Percentiles rank a stretch among this genome's conserved stretches.
These are phyloP conservation scores for Eragrostis tef DNA, from an alignment of 202 grass and related monocot species.

Conservation along the genomic window DNA sequence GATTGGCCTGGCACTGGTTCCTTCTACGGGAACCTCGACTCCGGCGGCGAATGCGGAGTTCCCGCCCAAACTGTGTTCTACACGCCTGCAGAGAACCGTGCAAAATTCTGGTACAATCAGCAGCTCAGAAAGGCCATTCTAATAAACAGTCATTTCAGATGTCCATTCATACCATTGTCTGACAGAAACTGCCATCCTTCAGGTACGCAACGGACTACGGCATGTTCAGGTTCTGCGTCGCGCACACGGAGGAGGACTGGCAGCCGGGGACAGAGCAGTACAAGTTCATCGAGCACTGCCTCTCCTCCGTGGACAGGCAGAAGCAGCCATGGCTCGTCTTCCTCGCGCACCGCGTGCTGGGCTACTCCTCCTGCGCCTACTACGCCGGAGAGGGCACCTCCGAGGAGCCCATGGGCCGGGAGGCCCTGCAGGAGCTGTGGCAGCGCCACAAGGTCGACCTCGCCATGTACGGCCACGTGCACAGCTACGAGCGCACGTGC, in stretches of 20 bases:
- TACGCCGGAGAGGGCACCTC: slow-evolving; percentile 65
- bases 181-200: background rate
- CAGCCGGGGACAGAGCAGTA: slow-evolving; percentile 76
- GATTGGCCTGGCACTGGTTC: slow-evolving; percentile 82
- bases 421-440: slow-evolving; percentile 81
- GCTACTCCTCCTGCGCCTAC: slow-evolving; percentile 69
- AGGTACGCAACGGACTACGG: slow-evolving; percentile 89
- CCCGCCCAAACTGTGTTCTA: slow-evolving; percentile 84
- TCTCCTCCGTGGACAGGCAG: slow-evolving; percentile 74
- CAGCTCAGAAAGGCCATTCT: no score
- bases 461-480: slow-evolving; percentile 79
- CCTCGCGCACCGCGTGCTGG: slow-evolving; percentile 77
- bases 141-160: background rate
- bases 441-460: slow-evolving; percentile 95
- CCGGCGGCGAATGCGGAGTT: slow-evolving; percentile 82
- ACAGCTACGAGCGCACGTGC: slow-evolving; percentile 90
- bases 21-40: slow-evolving; percentile 72
- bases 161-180: background rate
- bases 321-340: slow-evolving; percentile 98
- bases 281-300: slow-evolving; percentile 85
- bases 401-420: slow-evolving; percentile 82
- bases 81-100: slow-evolving; percentile 73
- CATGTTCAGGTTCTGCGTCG: slow-evolving; percentile 88
- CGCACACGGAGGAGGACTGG: slow-evolving; percentile 85
- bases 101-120: slow-evolving; percentile 76